Percentiles rank a stretch among this genome's conserved stretches.
Conservation (phyloP, 768 basidiomycete genomes). For the Lactarius evosmus region DNA sequence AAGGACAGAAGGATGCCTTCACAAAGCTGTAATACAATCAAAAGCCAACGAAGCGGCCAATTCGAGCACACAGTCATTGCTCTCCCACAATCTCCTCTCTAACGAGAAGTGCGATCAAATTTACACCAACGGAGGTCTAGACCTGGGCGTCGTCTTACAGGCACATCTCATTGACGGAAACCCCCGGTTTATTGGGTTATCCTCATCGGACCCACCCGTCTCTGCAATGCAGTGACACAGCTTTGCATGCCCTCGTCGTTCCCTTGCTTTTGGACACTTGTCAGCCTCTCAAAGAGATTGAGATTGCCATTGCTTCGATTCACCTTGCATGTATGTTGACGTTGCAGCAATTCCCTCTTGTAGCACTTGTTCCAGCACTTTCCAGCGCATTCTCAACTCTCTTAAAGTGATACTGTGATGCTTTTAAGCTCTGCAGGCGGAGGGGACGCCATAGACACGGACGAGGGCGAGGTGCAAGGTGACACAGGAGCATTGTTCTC, state of each 20-base stretch:
- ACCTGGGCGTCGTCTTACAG: constrained; percentile 55
- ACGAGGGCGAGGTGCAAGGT: constrained; percentile 41
- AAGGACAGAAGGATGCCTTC: not conserved
- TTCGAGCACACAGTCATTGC: constrained; percentile 33
- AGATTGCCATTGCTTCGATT: constrained; percentile 41
- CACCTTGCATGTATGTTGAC: constrained; percentile 63
- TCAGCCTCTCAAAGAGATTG: constrained; percentile 44
- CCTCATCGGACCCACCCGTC: constrained; percentile 43
- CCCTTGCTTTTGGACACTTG: constrained; percentile 46
- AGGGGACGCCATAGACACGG: constrained; percentile 48
- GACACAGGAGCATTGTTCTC: constrained; percentile 49
- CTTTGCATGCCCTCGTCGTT: constrained; percentile 37
- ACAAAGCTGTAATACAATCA: not conserved
- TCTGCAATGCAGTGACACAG: constrained; percentile 13
- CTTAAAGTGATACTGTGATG: constrained; percentile 50
- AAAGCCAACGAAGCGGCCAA: constrained; percentile 5
- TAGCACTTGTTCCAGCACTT: constrained; percentile 51
- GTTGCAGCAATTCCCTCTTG: constrained; percentile 57
- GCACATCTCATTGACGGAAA: constrained; percentile 60
- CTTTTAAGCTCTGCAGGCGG: constrained; percentile 41
- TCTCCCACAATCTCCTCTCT: constrained; percentile 35
- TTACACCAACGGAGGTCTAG: constrained; percentile 48
- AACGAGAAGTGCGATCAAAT: constrained; percentile 43
- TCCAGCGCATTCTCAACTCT: constrained; percentile 49
- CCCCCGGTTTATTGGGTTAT: constrained; percentile 74